Base-by-base conservation (phyloP, 2,329 filamentous ascomycete genomes). In the Aureobasidium subglaciale region DNA sequence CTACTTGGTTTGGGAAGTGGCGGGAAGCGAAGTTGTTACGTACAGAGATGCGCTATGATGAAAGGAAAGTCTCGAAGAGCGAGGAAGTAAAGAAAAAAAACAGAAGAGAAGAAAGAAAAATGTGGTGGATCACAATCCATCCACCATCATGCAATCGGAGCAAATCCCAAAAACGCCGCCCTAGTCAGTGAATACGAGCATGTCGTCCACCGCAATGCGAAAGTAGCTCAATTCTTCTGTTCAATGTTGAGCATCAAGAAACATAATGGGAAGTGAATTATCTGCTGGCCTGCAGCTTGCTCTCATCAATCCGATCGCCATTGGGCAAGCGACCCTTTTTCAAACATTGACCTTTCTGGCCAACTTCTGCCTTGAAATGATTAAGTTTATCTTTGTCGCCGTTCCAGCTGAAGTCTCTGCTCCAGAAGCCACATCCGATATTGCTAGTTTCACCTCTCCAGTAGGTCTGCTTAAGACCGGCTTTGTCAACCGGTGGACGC, bases 341-440 rank as follows among this genome's bases (percentile, higher is more conserved):
- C 59, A 71, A 58, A 56, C 71, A 74, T 30, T 60, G 61, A 10
- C 71, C 71, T 56, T 70, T 63, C 9, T 64, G 59, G 3, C 69
- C 71, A 0, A 73, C 71, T 13, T 69, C 63, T 56, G 72, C 64
- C 53, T 65, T 65, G 40, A 74, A 55, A 32, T 63, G 70, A 5
- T 62, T 57, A 5, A 74, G 60, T 11, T 63, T 64, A 4, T 66
- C 58, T 15, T 56, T 64, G 42, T 65, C 63, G 1, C 68, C 61
- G 3, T 68, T 63, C 46, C 70, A 73, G 5, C 24, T 56, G 29
- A 73, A 72, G 5, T 64, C 64, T 22, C 67, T 67, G 56, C 64
- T 69, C 68, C 72, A 71, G 57, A 72, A 73, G 1, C 63, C 63
- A 57, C 68, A 70, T 8, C 59, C 66, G 38, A 70, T 68, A 58